phyloP scores from a whole-genome alignment of 1,284 basidiomycete species.

The Mycena sp. region DNA sequence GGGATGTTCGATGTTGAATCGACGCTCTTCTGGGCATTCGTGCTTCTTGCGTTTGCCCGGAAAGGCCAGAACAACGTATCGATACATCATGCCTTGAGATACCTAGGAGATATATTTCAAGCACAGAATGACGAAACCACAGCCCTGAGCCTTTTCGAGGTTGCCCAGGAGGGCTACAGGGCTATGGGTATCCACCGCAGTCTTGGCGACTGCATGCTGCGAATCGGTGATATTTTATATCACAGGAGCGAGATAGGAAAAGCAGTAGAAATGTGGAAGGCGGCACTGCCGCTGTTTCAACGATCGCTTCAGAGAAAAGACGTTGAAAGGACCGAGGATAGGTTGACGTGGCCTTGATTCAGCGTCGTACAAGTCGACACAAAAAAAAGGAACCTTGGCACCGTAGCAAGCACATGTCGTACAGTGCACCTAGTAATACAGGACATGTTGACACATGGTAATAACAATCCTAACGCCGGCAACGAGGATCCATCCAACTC shows the following conservation, averaged over 20 bases:
- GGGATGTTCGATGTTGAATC: not conserved
- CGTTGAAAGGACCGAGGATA: not conserved
- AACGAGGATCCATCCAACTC: no score
- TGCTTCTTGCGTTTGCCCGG: conserved; percentile 7
- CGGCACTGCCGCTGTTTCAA: not conserved
- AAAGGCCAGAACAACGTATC: conserved; percentile 5
- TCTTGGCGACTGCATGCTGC: not conserved
- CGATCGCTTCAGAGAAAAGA: not conserved
- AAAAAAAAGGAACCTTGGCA: no score
- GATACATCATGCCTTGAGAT: conserved; percentile 5
- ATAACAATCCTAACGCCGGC: no score
- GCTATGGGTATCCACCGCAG: conserved; percentile 17
- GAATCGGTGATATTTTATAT: conserved; percentile 7
- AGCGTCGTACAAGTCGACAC: no score
- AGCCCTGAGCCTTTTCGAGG: conserved; percentile 3
- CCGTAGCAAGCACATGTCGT: no score
- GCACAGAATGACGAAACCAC: conserved; percentile 4
- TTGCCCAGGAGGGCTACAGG: conserved; percentile 8
- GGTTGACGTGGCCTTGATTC: no score
- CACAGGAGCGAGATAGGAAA: not conserved
- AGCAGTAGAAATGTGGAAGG: not conserved
- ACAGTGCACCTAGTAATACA: no score
- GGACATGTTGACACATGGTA: no score
- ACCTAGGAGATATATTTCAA: conserved; percentile 11
- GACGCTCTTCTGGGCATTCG: not conserved